A percentile compares a stretch with the other conserved stretches of the same genome.
These are phyloP conservation scores for Russula sp. DNA, from an alignment of 768 basidiomycete species.

Conservation along the genomic window DNA sequence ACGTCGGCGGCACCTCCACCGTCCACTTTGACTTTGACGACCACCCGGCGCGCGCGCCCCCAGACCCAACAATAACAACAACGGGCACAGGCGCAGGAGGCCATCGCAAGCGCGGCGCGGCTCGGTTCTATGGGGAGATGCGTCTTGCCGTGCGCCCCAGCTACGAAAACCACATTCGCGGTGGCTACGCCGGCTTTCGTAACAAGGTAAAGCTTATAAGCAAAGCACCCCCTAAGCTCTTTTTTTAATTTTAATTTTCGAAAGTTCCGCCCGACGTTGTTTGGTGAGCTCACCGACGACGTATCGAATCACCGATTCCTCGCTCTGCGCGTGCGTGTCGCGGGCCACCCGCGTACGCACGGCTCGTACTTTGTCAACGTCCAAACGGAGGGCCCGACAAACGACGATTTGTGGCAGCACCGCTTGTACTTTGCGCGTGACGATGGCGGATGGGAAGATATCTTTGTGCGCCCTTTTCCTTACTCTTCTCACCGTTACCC, in stretches of 20 bases:
- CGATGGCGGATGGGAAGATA: constrained; percentile 70
- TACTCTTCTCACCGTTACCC: constrained; percentile 1
- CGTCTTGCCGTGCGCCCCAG: constrained; percentile 57
- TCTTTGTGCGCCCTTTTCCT: constrained; percentile 53
- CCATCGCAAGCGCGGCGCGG: constrained; percentile 34
- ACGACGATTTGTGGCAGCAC: constrained; percentile 92
- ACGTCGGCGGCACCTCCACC: constrained; percentile 80
- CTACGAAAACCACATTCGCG: constrained; percentile 61
- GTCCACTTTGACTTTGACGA: constrained; percentile 68
- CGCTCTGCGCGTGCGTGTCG: constrained; percentile 67
- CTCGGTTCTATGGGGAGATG: constrained; percentile 77
- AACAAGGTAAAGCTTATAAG: constrained; percentile 64
- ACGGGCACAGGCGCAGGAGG: background rate
- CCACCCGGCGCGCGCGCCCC: constrained; percentile 36
- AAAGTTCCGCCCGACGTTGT: constrained; percentile 74
- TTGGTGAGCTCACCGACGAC: constrained; percentile 82
- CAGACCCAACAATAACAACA: constrained; percentile 23
- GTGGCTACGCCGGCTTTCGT: constrained; percentile 88
- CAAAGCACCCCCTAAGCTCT: too few relatives aligned
- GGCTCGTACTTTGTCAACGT: constrained; percentile 91
- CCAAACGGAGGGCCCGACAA: constrained; percentile 76
- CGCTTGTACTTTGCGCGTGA: constrained; percentile 68
- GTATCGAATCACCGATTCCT: constrained; percentile 76
- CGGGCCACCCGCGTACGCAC: constrained; percentile 67
- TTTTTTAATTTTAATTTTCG: too few relatives aligned